Conservation (phyloP, 495 filamentous ascomycete species). For the Cercophora sp. region DNA sequence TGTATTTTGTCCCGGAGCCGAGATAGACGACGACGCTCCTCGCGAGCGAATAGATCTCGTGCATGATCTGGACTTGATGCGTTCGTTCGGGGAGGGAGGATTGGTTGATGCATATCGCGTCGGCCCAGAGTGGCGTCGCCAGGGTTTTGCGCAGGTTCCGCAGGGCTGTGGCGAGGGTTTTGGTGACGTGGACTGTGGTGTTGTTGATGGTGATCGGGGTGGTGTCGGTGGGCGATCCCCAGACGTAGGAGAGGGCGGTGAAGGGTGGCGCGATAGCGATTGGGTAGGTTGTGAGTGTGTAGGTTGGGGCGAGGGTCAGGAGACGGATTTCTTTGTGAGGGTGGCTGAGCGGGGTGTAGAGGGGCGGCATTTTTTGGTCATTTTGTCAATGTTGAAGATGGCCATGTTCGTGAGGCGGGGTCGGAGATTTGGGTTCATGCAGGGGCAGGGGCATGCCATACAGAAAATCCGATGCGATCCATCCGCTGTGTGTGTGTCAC, state of each 20-base stretch:
- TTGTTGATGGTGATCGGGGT: background rate
- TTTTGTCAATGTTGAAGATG: background rate
- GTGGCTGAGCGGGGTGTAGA: background rate
- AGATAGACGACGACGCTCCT: background rate
- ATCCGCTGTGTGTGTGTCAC: too few relatives aligned
- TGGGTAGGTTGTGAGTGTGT: background rate
- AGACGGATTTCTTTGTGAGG: background rate
- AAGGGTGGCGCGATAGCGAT: background rate
- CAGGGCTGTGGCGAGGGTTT: background rate
- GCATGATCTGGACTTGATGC: background rate
- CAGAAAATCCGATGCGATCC: too few relatives aligned
- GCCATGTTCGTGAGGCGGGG: background rate
- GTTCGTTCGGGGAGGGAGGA: background rate
- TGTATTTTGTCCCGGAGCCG: background rate
- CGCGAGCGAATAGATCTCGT: background rate
- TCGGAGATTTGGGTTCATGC: too few relatives aligned
- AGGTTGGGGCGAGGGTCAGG: background rate
- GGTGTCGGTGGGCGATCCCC: background rate
- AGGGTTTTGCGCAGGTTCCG: background rate
- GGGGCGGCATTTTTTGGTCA: background rate
- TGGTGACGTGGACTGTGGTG: background rate
- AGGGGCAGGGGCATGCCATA: too few relatives aligned
- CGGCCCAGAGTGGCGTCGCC: background rate
- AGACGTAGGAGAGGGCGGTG: background rate
- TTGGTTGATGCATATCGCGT: background rate